phyloP scores from a whole-genome alignment of 352 stramenopile genomes.

The Phytopythium boreale region DNA sequence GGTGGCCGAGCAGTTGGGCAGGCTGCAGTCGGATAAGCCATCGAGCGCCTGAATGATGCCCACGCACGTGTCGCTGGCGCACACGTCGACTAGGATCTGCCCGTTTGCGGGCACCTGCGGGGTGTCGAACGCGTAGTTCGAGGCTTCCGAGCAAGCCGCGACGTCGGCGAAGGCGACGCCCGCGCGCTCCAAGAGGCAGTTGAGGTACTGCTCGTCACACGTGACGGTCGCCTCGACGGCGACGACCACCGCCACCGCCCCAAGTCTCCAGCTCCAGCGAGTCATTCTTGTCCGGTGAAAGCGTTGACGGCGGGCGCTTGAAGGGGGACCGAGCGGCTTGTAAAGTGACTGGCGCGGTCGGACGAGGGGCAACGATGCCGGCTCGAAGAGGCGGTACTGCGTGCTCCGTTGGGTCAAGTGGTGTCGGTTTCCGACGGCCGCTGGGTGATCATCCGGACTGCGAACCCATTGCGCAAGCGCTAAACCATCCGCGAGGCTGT shows the following conservation, averaged over 20 bases:
- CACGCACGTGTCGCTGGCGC: slow-evolving; percentile 3
- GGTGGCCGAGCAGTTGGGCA: slow-evolving; percentile 2
- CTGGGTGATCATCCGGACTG: neutral
- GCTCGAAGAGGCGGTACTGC: neutral
- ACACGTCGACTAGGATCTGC: slow-evolving; percentile 1
- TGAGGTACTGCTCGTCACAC: slow-evolving; percentile 3
- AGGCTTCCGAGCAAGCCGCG: neutral
- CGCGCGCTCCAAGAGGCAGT: neutral
- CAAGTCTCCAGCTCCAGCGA: neutral
- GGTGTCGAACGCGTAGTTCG: neutral
- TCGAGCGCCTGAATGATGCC: neutral
- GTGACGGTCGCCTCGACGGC: neutral
- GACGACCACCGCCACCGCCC: neutral
- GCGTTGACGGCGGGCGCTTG: neutral
- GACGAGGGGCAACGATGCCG: neutral
- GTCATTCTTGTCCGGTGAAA: neutral
- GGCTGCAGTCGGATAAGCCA: neutral
- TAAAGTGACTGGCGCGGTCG: neutral
- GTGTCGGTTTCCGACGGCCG: neutral
- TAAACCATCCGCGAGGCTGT: too few species aligned
- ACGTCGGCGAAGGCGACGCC: neutral
- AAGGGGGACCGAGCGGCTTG: neutral
- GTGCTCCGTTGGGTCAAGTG: neutral
- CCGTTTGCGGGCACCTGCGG: slow-evolving; percentile 3
- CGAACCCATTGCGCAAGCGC: neutral